These are phyloP conservation scores for Annulohypoxylon moriforme DNA, from an alignment of 495 filamentous ascomycete species.

Conservation along the genomic window DNA sequence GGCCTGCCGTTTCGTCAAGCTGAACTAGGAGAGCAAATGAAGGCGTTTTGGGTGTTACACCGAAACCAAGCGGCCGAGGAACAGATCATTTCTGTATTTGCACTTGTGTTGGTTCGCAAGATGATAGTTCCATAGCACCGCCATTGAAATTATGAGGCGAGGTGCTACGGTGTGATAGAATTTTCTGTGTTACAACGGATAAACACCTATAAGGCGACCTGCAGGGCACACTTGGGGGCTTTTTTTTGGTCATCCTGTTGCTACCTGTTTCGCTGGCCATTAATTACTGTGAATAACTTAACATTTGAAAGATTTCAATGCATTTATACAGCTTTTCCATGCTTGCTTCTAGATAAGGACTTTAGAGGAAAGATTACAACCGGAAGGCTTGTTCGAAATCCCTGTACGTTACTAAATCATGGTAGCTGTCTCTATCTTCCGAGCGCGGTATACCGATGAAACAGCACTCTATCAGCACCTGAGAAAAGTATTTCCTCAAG, in stretches of 20 bases:
- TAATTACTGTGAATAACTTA: not conserved
- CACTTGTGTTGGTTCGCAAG: not conserved
- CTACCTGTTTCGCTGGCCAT: not conserved
- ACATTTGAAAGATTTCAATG: not conserved
- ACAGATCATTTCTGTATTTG: not conserved
- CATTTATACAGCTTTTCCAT: not conserved
- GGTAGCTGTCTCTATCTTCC: not conserved
- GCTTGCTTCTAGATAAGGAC: too few relatives aligned
- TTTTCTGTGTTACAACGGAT: not conserved
- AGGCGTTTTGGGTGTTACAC: not conserved
- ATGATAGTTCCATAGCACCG: not conserved
- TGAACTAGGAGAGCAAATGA: not conserved
- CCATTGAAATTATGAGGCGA: not conserved
- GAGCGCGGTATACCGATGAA: conserved; percentile 25
- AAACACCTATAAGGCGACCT: not conserved
- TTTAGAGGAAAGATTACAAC: too few relatives aligned
- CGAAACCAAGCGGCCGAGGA: not conserved
- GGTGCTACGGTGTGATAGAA: not conserved
- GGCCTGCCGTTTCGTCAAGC: not conserved
- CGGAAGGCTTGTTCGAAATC: not conserved
- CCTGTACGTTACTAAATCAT: not conserved
- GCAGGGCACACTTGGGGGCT: conserved; percentile 1
- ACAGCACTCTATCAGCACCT: conserved; percentile 9
- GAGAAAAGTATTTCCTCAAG: conserved; percentile 8
- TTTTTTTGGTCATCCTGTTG: not conserved